Conservation (phyloP, 192 early-diverging fungal genomes). For the Oehlia diaphana region DNA sequence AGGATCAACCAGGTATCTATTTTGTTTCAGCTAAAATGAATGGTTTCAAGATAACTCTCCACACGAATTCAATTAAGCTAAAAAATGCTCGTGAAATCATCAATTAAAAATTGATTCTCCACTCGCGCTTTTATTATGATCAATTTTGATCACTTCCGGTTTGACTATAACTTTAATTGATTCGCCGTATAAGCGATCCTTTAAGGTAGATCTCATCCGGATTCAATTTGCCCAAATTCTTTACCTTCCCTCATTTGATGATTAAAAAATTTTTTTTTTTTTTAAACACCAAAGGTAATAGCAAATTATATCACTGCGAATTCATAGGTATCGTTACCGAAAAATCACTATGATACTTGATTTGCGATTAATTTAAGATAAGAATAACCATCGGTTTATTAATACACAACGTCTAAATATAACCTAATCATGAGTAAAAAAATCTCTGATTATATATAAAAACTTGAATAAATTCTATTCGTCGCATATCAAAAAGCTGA, state of each 20-base stretch:
- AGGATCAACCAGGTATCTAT: slow-evolving; percentile 74
- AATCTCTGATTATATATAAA: background rate
- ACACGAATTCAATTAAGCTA: background rate
- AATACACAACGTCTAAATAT: background rate
- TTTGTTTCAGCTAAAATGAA: background rate
- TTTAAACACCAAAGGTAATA: background rate
- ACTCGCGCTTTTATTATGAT: background rate
- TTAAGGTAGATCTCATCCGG: background rate
- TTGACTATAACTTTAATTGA: background rate
- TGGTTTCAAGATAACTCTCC: no score
- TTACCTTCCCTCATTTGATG: background rate
- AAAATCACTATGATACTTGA: background rate
- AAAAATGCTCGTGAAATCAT: background rate
- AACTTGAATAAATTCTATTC: no score
- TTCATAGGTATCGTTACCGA: background rate
- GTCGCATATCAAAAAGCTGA: background rate
- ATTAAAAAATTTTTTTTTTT: background rate
- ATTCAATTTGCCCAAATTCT: background rate
- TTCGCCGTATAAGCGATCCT: background rate
- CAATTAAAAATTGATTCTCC: background rate
- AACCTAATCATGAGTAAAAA: background rate
- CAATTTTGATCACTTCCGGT: background rate
- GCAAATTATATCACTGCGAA: background rate
- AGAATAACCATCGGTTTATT: background rate
- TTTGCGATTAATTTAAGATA: background rate